Conservation (phyloP, 2,329 filamentous ascomycete genomes). For the Colletotrichum higginsianum region DNA sequence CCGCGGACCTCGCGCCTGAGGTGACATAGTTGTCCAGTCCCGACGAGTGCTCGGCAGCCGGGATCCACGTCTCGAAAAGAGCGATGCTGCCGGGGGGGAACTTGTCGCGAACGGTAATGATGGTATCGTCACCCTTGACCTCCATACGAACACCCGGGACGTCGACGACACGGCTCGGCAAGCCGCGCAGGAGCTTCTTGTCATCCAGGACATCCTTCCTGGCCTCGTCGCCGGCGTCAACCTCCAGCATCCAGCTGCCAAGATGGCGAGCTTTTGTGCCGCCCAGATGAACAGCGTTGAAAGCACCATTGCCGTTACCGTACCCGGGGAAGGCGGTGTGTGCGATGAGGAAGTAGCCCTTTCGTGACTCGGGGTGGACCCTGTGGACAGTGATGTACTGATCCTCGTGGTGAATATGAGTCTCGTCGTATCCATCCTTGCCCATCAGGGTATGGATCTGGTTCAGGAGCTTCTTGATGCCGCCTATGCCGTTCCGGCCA, state of each 20-base stretch:
- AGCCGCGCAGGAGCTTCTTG: conserved; percentile 79
- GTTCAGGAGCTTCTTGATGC: conserved; percentile 93
- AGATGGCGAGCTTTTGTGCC: conserved; percentile 90
- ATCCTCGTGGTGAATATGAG: conserved; percentile 95
- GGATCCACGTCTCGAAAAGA: conserved; percentile 96
- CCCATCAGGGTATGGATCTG: conserved; percentile 97
- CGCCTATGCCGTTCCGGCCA: conserved; percentile 87
- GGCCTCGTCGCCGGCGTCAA: conserved; percentile 81
- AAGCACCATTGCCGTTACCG: conserved; percentile 84
- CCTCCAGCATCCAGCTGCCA: conserved; percentile 93
- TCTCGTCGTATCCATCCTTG: conserved; percentile 93
- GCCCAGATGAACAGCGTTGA: conserved; percentile 83
- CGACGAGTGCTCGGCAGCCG: conserved; percentile 84
- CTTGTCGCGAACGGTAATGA: conserved; percentile 83
- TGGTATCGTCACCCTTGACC: conserved; percentile 79
- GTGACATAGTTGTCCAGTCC: conserved; percentile 91
- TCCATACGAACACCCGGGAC: conserved; percentile 82
- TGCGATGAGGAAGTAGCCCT: conserved; percentile 95
- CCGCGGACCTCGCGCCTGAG: conserved; percentile 83
- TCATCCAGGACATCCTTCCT: conserved; percentile 77
- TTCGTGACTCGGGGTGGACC: conserved; percentile 91
- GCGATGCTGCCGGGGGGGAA: conserved; percentile 97
- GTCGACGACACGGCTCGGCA: conserved; percentile 86
- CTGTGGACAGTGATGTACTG: conserved; percentile 97
- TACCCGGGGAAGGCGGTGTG: conserved; percentile 96